Percentiles rank a stretch among this genome's conserved stretches.
phyloP scores from a whole-genome alignment of 805 yeast species.

The Clavispora fructus region DNA sequence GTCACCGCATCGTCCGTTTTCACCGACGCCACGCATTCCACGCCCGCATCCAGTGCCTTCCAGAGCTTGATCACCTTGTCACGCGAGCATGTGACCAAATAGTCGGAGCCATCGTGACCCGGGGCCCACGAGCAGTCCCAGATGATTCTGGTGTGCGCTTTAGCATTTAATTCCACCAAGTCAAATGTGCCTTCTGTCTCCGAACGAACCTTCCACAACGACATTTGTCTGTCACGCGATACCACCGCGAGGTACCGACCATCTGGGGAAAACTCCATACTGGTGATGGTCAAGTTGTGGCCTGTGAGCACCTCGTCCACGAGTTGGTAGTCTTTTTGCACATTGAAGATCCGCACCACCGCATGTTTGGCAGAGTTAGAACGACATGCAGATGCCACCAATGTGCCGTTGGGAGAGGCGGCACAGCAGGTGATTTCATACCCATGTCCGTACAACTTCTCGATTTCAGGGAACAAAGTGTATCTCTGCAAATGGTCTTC shows the following conservation, averaged over 20 bases:
- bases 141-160: conserved; percentile 85
- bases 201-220: conserved; percentile 54
- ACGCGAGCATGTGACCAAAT: conserved; percentile 82
- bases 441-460: conserved; percentile 95
- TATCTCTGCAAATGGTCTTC: conserved; percentile 91
- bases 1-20: conserved; percentile 60
- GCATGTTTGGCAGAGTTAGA: conserved; percentile 85
- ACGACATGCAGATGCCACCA: conserved; percentile 86
- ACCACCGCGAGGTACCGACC: conserved; percentile 65
- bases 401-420: conserved; percentile 52
- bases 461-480: conserved; percentile 92
- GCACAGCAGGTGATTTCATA: conserved; percentile 84
- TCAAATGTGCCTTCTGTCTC: conserved; percentile 25
- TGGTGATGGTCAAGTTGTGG: conserved; percentile 82
- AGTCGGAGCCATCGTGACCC: conserved; percentile 14
- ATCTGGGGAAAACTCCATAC: conserved; percentile 69
- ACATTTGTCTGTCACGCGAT: conserved; percentile 83
- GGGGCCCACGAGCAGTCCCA: conserved; percentile 96
- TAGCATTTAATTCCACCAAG: conserved; percentile 46
- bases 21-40: conserved; percentile 31
- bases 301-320: conserved; percentile 44
- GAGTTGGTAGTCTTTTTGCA: conserved; percentile 51
- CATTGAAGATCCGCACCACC: conserved; percentile 70
- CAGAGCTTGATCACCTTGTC: conserved; percentile 77
- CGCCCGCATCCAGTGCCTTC: conserved; percentile 32